A percentile compares a stretch with the other conserved stretches of the same genome.
Evolutionary conservation across 108 stramenopile genomes (phyloP).

Genomic region (Conticribra weissflogii): DNA sequence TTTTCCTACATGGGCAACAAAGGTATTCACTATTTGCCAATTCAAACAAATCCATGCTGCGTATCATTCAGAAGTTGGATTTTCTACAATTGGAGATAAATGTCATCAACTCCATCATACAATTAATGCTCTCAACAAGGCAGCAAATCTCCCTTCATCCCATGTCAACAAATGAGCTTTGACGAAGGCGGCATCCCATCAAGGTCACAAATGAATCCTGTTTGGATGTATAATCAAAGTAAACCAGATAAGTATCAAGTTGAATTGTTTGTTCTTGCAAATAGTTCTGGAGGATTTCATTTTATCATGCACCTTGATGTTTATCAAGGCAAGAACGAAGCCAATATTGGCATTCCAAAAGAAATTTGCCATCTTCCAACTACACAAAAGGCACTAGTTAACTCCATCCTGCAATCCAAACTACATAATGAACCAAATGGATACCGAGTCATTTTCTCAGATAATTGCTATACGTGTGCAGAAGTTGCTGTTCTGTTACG

Average conservation of each 20-base stretch:
- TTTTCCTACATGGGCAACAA: background rate
- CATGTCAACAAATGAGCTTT: conserved; percentile 7
- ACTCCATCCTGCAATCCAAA: background rate
- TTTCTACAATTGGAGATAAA: conserved; percentile 3
- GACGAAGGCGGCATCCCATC: conserved; percentile 29
- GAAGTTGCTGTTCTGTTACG: background rate
- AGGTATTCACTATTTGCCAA: background rate
- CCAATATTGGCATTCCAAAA: conserved; percentile 18
- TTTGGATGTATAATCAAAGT: conserved; percentile 12
- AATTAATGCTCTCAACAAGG: conserved; percentile 2
- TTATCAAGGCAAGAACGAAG: conserved; percentile 19
- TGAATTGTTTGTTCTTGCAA: conserved; percentile 11
- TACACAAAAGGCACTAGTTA: background rate
- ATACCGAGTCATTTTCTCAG: background rate
- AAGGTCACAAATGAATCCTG: conserved; percentile 13
- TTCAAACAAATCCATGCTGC: conserved; percentile 3
- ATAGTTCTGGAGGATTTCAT: background rate
- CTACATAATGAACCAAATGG: background rate
- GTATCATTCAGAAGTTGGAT: background rate
- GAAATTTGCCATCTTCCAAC: background rate
- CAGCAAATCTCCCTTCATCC: conserved; percentile 9
- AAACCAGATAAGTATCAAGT: background rate
- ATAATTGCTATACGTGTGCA: background rate
- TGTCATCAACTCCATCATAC: conserved; percentile 5
- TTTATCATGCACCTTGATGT: conserved; percentile 20